Evolutionary conservation across 208 protist genomes (phyloP), one percentile per base, ranked within the genome.

Genomic region (Lotmaria passim): DNA sequence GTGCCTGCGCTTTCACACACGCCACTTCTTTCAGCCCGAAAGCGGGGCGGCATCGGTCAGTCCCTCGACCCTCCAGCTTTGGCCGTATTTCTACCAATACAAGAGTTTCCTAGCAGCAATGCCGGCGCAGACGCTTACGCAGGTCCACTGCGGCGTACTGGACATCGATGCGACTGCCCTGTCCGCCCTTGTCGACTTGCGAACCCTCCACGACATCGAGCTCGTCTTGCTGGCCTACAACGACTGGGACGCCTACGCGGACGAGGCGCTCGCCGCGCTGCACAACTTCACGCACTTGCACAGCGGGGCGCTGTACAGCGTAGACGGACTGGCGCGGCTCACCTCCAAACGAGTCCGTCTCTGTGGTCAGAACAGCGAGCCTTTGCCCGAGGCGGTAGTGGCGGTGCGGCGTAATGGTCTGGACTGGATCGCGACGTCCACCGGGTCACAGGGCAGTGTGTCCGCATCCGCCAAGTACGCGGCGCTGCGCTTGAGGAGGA

Each of bases 171-270:
- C 57, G 7, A 26, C 39, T 3, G 73, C 62, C 28, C 55, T 60
- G 21, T 51, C 53, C 21, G 11, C 55, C 12, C 23, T 69, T 1
- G 23, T 46, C 1, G 44, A 41, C 11, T 17, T 30, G 23, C 31
- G 30, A 7, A 17, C 15, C 14, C 11, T n/a, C 2, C 31, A 21
- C 36, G 30, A 62, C 51, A 69, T 79, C 34, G 84, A 90, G 64
- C 60, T 79, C 58, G 69, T 90, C 17, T 23, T 90, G 53, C 55
- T 90, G 8, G 69, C 83, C n/a, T 90, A 86, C 67, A 83, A 79
- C 26, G 80, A 90, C 72, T 86, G 84, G 84, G 69, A 84, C 53
- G 44, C 61, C 31, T 24, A 66, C 53, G 75, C 69, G 11, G 74
- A 81, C 26, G 64, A 68, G 19, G 69, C 53, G 21, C 60, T 90